phyloP scores from a whole-genome alignment of 1,284 basidiomycete genomes.

The Ceratobasidium theobromae region DNA sequence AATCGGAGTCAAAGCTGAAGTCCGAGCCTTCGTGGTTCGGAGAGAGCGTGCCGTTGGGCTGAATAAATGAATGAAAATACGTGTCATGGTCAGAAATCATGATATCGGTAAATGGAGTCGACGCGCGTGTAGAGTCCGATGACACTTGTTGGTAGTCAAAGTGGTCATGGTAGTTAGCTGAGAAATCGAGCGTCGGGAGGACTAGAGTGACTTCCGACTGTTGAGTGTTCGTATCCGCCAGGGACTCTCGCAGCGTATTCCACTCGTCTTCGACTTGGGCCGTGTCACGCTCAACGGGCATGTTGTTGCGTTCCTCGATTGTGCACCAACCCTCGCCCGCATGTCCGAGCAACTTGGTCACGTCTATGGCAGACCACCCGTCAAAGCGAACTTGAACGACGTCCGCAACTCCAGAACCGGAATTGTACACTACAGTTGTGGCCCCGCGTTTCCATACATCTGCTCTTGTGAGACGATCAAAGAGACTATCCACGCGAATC shows the following conservation, averaged over 20 bases:
- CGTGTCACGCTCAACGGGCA: slow-evolving; percentile 14
- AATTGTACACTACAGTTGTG: background rate
- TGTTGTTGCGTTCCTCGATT: slow-evolving; percentile 23
- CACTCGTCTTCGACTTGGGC: slow-evolving; percentile 23
- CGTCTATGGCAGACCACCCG: slow-evolving; percentile 26
- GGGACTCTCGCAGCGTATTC: slow-evolving; percentile 17
- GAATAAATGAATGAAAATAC: slow-evolving; percentile 21
- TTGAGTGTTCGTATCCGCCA: background rate
- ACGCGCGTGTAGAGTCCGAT: slow-evolving; percentile 7
- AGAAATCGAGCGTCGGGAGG: slow-evolving; percentile 28
- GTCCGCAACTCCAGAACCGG: slow-evolving; percentile 4
- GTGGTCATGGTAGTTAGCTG: slow-evolving; percentile 1
- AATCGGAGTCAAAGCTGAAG: slow-evolving; percentile 21
- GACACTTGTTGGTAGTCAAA: slow-evolving; percentile 5
- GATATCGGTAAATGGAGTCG: slow-evolving; percentile 19
- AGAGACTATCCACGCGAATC: slow-evolving; percentile 13
- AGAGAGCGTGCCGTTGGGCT: slow-evolving; percentile 6
- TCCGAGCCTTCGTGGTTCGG: slow-evolving; percentile 15
- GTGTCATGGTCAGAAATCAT: slow-evolving; percentile 7
- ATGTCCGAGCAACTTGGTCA: slow-evolving; percentile 8
- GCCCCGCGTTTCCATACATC: slow-evolving; percentile 25
- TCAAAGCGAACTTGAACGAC: slow-evolving; percentile 21
- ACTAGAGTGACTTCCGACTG: slow-evolving; percentile 12
- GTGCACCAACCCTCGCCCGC: slow-evolving; percentile 26
- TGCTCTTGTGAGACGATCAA: slow-evolving; percentile 9